phyloP scores from a whole-genome alignment of 192 early-diverging fungal genomes.

The Umbelopsis ramanniana region DNA sequence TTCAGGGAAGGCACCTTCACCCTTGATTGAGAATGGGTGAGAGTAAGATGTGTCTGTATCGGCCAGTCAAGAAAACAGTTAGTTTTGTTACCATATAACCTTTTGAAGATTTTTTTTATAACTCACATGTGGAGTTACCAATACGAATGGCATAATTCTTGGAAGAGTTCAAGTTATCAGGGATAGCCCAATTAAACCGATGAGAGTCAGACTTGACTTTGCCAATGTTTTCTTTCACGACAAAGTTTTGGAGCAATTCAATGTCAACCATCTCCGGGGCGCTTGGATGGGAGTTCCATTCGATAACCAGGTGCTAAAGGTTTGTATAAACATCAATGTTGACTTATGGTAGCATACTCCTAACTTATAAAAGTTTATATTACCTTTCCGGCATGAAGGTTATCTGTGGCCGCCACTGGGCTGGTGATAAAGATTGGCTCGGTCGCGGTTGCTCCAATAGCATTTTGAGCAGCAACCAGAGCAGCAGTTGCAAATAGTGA shows the following conservation, averaged over 20 bases:
- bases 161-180: not conserved
- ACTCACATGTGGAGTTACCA: not conserved
- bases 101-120: not conserved
- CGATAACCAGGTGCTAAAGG: not conserved
- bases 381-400: not conserved
- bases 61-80: no score
- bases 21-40: not conserved
- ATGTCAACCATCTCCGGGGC: slow-evolving; percentile 2
- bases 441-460: not conserved
- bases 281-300: not conserved
- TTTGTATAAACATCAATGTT: not conserved
- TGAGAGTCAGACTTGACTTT: not conserved
- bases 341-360: not conserved
- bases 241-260: slow-evolving; percentile 3
- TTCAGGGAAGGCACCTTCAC: not conserved
- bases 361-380: not conserved
- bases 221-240: not conserved
- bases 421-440: slow-evolving; percentile 9
- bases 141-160: slow-evolving; percentile 17
- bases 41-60: slow-evolving; percentile 3
- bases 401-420: not conserved
- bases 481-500: not conserved
- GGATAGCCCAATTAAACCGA: not conserved
- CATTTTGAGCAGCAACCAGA: not conserved
- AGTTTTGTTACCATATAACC: no score